Percentiles rank a stretch among this genome's conserved stretches.
These are phyloP conservation scores for Leptographium lundbergii DNA, from an alignment of 2,329 filamentous ascomycete species.

Conservation along the genomic window DNA sequence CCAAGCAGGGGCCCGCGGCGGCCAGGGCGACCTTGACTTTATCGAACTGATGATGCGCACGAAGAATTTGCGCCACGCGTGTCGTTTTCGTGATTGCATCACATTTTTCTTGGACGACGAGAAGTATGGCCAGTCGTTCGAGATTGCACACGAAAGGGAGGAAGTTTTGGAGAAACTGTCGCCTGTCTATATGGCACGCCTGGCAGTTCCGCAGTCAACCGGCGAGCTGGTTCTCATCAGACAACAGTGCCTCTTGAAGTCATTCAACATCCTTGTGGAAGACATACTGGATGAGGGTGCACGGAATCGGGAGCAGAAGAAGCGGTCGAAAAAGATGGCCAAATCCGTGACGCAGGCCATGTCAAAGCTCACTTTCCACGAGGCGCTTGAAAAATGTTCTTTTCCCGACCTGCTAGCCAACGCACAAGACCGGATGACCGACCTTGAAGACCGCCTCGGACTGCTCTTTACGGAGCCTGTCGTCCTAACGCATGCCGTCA, in stretches of 20 bases:
- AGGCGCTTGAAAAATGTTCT: slow-evolving; percentile 16
- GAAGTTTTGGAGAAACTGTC: slow-evolving; percentile 14
- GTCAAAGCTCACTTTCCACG: slow-evolving; percentile 19
- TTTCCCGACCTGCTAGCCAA: slow-evolving; percentile 19
- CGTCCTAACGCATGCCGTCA: slow-evolving; percentile 21
- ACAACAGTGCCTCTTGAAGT: slow-evolving; percentile 23
- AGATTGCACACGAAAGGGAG: slow-evolving; percentile 14
- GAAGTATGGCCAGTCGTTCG: slow-evolving; percentile 24
- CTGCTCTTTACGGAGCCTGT: slow-evolving; percentile 21
- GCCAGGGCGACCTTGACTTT: slow-evolving; percentile 22
- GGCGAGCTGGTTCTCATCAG: slow-evolving; percentile 27
- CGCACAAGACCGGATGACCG: slow-evolving; percentile 21
- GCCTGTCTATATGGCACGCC: slow-evolving; percentile 12
- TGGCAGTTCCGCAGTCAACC: slow-evolving; percentile 16
- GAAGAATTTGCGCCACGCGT: slow-evolving; percentile 18
- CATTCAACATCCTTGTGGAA: slow-evolving; percentile 28
- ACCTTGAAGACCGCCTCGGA: slow-evolving; percentile 21
- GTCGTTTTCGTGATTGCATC: slow-evolving; percentile 19
- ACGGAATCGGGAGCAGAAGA: slow-evolving; percentile 14
- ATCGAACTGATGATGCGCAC: slow-evolving; percentile 23
- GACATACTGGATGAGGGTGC: slow-evolving; percentile 28
- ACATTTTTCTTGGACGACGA: slow-evolving; percentile 27
- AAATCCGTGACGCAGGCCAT: slow-evolving; percentile 18
- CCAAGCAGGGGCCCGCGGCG: slow-evolving; percentile 11
- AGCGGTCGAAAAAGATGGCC: slow-evolving; percentile 17